phyloP scores from a whole-genome alignment of 2,329 filamentous ascomycete species.

The Colletotrichum phormii region DNA sequence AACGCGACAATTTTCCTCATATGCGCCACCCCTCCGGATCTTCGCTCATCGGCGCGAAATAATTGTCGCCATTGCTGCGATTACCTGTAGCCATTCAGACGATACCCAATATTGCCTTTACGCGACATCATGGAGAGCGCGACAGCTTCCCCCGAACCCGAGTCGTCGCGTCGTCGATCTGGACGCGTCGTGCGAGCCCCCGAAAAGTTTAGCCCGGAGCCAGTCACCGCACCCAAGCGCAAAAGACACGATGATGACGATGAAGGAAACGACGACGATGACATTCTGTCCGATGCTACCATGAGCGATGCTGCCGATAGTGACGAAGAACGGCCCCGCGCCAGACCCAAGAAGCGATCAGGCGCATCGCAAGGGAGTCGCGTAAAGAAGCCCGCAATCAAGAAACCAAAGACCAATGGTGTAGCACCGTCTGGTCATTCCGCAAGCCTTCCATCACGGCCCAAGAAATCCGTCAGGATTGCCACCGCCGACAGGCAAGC shows the following conservation, averaged over 20 bases:
- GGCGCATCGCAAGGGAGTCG: conserved; percentile 52
- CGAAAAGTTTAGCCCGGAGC: conserved; percentile 69
- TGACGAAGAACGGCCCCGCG: conserved; percentile 44
- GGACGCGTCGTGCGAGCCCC: conserved; percentile 74
- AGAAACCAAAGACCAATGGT: conserved; percentile 74
- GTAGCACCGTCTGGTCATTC: conserved; percentile 47
- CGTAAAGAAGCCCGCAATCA: conserved; percentile 68
- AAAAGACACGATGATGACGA: conserved; percentile 65
- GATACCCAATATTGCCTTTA: not conserved
- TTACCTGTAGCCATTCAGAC: not conserved
- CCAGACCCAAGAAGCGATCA: conserved; percentile 31
- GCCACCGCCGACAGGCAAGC: conserved; percentile 60
- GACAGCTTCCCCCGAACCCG: conserved; percentile 63
- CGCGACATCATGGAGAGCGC: conserved; percentile 61
- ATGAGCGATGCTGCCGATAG: conserved; percentile 61
- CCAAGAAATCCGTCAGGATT: conserved; percentile 67
- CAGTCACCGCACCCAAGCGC: conserved; percentile 63
- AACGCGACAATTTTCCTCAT: conserved; percentile 31
- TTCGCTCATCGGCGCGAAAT: conserved; percentile 36
- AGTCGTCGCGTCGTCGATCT: conserved; percentile 72
- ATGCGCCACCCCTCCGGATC: conserved; percentile 25
- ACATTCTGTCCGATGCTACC: conserved; percentile 58
- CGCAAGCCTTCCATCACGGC: conserved; percentile 61
- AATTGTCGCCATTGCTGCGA: conserved; percentile 28
- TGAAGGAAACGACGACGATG: conserved; percentile 60